Conservation (phyloP, 768 basidiomycete genomes). For the Cystofilobasidium capitatum region DNA sequence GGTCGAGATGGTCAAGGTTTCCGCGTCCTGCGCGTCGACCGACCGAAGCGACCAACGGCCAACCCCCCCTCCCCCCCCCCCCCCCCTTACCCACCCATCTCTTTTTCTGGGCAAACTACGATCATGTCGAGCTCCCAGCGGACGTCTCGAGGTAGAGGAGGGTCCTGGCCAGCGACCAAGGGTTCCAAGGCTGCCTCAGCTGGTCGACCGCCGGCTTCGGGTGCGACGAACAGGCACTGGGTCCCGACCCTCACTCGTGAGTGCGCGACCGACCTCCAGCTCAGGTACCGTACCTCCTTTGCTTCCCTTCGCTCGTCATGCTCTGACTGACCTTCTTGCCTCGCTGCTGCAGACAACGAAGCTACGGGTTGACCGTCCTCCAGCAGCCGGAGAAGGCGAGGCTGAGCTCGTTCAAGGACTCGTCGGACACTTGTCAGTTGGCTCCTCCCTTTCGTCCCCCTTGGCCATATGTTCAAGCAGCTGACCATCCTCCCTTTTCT, state of each 20-base stretch:
- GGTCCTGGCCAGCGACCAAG: too few species aligned
- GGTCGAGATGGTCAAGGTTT: too few species aligned
- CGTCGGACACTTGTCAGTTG: slow-evolving; percentile 3
- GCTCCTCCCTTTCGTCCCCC: not conserved
- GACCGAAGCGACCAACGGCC: too few species aligned
- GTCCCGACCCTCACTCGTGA: not conserved
- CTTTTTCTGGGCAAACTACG: too few species aligned
- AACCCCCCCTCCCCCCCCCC: too few species aligned
- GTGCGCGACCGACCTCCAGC: not conserved
- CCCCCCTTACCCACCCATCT: too few species aligned
- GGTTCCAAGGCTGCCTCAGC: too few species aligned
- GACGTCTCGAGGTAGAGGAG: too few species aligned
- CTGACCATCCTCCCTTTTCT: not conserved
- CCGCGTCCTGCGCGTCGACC: too few species aligned
- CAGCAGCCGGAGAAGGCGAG: slow-evolving; percentile 2
- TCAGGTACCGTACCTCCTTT: not conserved
- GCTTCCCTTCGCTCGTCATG: not conserved
- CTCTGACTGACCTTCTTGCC: not conserved
- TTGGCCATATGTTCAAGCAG: not conserved
- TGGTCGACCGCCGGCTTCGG: not conserved
- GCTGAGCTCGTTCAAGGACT: slow-evolving; percentile 11
- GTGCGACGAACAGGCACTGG: not conserved
- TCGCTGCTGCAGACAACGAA: not conserved
- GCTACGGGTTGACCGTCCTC: not conserved
- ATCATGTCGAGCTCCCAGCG: too few species aligned